Conservation (phyloP, 305 asterid species). For the Ruellia speciosa region DNA sequence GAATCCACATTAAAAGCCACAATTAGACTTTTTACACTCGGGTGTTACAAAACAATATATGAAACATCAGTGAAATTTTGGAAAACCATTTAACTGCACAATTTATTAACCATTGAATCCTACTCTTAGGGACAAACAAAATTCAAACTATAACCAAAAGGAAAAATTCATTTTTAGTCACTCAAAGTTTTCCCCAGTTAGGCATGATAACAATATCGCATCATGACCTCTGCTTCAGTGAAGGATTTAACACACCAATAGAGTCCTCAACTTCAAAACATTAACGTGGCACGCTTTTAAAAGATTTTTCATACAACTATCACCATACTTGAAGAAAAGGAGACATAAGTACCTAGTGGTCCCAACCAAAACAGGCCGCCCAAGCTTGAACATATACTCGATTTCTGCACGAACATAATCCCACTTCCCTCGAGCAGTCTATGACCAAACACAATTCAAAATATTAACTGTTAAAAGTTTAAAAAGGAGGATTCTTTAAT, state of each 20-base stretch:
- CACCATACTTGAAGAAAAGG: conserved; percentile 23
- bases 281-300: neutral
- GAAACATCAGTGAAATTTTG: neutral
- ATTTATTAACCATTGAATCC: too few species aligned
- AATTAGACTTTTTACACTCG: conserved; percentile 13
- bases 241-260: too few species aligned
- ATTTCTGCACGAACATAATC: conserved; percentile 75
- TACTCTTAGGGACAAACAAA: too few species aligned
- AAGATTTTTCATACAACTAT: conserved; percentile 7
- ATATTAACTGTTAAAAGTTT: conserved; percentile 16
- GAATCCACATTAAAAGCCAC: conserved; percentile 34
- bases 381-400: conserved; percentile 71
- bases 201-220: conserved; percentile 8
- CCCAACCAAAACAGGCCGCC: conserved; percentile 96
- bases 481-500: conserved; percentile 20
- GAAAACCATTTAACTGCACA: neutral
- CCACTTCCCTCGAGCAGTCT: conserved; percentile 99
- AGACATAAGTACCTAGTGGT: conserved; percentile 68
- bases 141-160: neutral
- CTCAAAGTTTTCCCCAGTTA: conserved; percentile 6
- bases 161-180: conserved; percentile 4
- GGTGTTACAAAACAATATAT: neutral
- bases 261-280: neutral
- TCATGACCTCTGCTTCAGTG: neutral
- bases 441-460: conserved; percentile 24